Conservation (phyloP, 2,329 filamentous ascomycete genomes). For the Paecilomyces niveus region DNA sequence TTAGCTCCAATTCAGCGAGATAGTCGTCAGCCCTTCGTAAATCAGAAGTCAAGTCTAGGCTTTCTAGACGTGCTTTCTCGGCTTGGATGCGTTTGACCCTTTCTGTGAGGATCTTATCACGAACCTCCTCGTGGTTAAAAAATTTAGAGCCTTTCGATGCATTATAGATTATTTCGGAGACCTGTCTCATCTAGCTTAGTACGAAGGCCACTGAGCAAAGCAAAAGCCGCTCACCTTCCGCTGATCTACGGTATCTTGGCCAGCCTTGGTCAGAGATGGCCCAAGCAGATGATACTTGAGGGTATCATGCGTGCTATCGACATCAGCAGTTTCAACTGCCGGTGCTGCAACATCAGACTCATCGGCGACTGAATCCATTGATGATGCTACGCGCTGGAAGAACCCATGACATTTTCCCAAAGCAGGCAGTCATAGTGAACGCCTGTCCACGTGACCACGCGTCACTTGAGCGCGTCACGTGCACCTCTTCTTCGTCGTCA, state of each 20-base stretch:
- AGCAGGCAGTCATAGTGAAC: not conserved
- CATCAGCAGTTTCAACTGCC: conserved; percentile 1
- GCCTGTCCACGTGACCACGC: not conserved
- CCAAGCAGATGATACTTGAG: conserved; percentile 87
- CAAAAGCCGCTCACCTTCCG: conserved; percentile 53
- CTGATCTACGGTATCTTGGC: conserved; percentile 90
- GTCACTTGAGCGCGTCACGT: not conserved
- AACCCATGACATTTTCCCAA: not conserved
- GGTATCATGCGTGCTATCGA: conserved; percentile 45
- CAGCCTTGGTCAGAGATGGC: conserved; percentile 86
- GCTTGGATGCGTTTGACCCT: conserved; percentile 77
- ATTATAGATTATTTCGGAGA: conserved; percentile 95
- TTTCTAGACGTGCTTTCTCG: conserved; percentile 69
- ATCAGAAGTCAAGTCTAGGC: conserved; percentile 65
- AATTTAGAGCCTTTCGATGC: conserved; percentile 94
- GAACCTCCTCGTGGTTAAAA: conserved; percentile 82
- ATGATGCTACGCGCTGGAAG: not conserved
- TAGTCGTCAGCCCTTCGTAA: conserved; percentile 71
- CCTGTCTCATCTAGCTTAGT: conserved; percentile 39
- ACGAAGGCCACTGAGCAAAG: not conserved
- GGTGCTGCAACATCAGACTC: conserved; percentile 6
- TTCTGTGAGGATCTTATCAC: conserved; percentile 72
- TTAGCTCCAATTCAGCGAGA: conserved; percentile 69
- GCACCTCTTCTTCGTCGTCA: not conserved
- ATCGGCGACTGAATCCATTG: conserved; percentile 16